Evolutionary conservation across 139 green algal species (phyloP), one percentile per base, ranked within the genome.

Genomic region (Eudorina sp.): DNA sequence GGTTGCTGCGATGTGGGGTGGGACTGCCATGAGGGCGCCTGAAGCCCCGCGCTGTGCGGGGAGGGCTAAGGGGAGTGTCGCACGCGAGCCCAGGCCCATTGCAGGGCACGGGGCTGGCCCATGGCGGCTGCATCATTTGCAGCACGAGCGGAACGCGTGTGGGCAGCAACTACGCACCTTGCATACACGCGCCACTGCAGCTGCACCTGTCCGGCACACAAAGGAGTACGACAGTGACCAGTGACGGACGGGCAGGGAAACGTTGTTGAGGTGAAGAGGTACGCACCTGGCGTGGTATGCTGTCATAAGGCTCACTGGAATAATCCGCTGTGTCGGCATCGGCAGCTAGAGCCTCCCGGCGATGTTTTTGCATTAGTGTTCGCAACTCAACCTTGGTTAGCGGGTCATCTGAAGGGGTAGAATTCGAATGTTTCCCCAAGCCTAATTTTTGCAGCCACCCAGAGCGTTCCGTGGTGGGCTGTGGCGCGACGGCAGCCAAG

Each of bases 241-340:
- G n/a, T n/a, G n/a, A n/a, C n/a, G n/a, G n/a, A 72, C 2, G 29
- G 27, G 55, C 29, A 6, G 29, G 8, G 55, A 66, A 66, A 66
- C 55, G 23, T 25, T 34, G 55, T 25, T 66, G 55, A 25, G 8
- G 29, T 34, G 55, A 66, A 66, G 0, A 3, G 9, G n/a, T n/a
- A 31, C 55, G 4, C 41, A 86, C 60, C 60, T 86, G 80, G 40
- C 80, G 80, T 2, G 80, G 80, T 11, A 86, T 86, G 80, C 43
- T 86, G 80, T 86, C 80, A 45, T 77, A 86, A 1, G 80, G 80
- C 21, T 86, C 80, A 0, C 38, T 51, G 16, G 80, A 86, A 3
- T 60, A 43, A 29, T 86, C 80, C n/a, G 58, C 60, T n/a, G 80
- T 45, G 41, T 86, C 80, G 31, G 80, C 80, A 16, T 86, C 80